Percentiles rank a stretch among this genome's conserved stretches.
Conservation (phyloP, 257 asterid genomes). For the Cynanchum wilfordii region DNA sequence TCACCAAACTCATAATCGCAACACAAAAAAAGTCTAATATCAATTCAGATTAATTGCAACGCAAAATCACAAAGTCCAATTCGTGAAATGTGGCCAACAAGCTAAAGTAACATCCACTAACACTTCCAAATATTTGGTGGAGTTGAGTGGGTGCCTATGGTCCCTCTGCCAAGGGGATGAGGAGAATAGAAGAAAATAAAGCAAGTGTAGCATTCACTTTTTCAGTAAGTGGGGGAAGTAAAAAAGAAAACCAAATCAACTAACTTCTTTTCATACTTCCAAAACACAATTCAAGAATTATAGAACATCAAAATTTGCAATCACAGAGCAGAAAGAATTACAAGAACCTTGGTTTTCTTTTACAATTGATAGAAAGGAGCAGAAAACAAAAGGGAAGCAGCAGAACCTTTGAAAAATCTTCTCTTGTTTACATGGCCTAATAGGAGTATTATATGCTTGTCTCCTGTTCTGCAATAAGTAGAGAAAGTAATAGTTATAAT, state of each 20-base stretch:
- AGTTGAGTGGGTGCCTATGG: neutral
- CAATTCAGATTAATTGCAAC: too few species aligned
- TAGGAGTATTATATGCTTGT: neutral
- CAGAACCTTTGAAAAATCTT: conserved; percentile 4
- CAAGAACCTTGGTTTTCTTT: conserved; percentile 14
- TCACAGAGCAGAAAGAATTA: conserved; percentile 5
- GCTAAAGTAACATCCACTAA: neutral
- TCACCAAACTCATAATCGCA: too few species aligned
- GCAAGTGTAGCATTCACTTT: neutral
- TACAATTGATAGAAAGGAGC: conserved; percentile 1
- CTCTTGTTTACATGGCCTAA: neutral
- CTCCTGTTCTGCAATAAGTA: neutral
- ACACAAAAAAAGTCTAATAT: too few species aligned
- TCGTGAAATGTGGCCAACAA: too few species aligned
- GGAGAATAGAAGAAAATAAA: neutral
- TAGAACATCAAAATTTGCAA: conserved; percentile 18
- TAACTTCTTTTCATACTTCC: conserved; percentile 1
- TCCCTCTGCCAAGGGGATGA: neutral
- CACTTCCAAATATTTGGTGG: neutral
- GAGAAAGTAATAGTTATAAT: neutral
- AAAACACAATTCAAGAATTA: neutral
- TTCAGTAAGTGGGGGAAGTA: neutral
- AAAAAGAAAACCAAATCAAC: neutral
- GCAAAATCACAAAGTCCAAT: too few species aligned
- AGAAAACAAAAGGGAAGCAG: conserved; percentile 5